Percentiles rank a stretch among this genome's conserved stretches.
Conservation (phyloP, 305 asterid species). For the Fraxinus velutina region DNA sequence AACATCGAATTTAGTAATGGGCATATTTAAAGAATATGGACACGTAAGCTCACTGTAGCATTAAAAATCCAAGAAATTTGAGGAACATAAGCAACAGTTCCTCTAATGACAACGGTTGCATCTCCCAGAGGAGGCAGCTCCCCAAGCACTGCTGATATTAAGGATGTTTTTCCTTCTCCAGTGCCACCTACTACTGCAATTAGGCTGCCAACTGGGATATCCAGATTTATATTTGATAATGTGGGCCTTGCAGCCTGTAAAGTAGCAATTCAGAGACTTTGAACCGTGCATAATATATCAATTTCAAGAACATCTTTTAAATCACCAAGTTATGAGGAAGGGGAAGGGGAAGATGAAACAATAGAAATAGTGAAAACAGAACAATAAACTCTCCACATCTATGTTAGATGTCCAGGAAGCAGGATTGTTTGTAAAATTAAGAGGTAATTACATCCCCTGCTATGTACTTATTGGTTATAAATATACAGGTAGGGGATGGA, state of each 20-base stretch:
- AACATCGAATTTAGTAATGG: not conserved
- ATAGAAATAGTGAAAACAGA: conserved; percentile 4
- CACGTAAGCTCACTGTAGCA: conserved; percentile 64
- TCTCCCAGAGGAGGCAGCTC: conserved; percentile 82
- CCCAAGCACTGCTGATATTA: conserved; percentile 90
- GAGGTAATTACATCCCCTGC: not conserved
- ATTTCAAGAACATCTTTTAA: conserved; percentile 6
- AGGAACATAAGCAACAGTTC: conserved; percentile 88
- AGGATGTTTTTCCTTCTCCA: conserved; percentile 94
- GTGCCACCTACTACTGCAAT: conserved; percentile 90
- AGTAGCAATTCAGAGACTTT: not conserved
- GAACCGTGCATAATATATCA: not conserved
- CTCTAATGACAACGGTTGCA: conserved; percentile 63
- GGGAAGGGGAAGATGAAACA: not conserved
- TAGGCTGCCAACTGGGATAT: conserved; percentile 81
- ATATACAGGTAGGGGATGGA: not conserved
- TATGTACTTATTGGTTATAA: not conserved
- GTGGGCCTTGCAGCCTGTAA: conserved; percentile 73
- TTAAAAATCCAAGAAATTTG: conserved; percentile 97
- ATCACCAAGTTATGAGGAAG: not conserved
- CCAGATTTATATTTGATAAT: conserved; percentile 71
- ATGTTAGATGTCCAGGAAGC: not conserved
- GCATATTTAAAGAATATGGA: not conserved
- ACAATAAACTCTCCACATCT: not conserved
- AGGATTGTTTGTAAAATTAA: not conserved